Base-by-base conservation (phyloP, 441 rosid species). In the Omphalea diandra region DNA sequence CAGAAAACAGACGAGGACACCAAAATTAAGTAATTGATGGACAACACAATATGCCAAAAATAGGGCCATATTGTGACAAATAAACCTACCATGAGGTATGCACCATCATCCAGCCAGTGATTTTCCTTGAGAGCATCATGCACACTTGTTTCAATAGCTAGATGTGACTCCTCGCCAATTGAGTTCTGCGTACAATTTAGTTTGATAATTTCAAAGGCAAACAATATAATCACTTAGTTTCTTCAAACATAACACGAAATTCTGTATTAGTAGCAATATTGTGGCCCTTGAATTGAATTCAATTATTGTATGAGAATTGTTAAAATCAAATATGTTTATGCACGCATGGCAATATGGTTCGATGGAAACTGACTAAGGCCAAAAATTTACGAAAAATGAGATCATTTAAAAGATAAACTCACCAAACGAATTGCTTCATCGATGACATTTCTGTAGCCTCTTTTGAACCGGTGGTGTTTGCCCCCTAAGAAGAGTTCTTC, bases 31-130 rank as follows among this genome's bases (percentile, higher is more conserved):
- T 18, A 55, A 63, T 36, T 55, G 56, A 26, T 27, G 40, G 47
- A 6, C 35, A 26, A 31, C 1, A 61, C 40, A 56, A 15, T 31
- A 26, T 2, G 4, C 44, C 50, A 65, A 54, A 44, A 36, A 43
- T 26, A 65, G 17, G 52, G 47, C 31, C 41, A 70, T 27, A 50
- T 53, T 59, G 44, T 61, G 27, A 61, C 22, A 33, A 24, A 40
- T 44, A 43, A 73, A 69, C 87, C 50, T 78, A 95, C 98, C 99
- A 95, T 95, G 76, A 91, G 94, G 80, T 95, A 95, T 63, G 99
- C 95, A 24, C 99, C 99, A 77, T 95, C 99, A 83, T 95, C 99
- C 14, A 95, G 98, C 99, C 98, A 95, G 75, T 93, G 85, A 72
- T 95, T 93, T 79, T 90, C 97, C 84, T 89, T 92, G 52, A 95